Base-by-base conservation (phyloP, 1,139 yeast species). In the Geotrichum siamense region DNA sequence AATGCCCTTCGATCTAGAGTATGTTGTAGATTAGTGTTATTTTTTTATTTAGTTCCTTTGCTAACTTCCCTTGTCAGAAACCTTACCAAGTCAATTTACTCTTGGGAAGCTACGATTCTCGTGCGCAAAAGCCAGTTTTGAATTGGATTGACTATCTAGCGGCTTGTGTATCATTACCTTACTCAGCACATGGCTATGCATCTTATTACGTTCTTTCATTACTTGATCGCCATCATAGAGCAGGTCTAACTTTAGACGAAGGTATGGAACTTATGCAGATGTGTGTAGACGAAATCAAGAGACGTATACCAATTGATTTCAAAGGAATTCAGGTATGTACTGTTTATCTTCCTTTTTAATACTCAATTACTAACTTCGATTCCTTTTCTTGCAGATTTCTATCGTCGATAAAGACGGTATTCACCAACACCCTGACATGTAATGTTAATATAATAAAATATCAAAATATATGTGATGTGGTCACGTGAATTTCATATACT, bases 181-280 rank as follows among this genome's bases (percentile, higher is more conserved):
- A 93, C 60, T 96, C 94, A 10, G 95, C 96, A 2, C 96, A 87
- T 60, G 98, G 98, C 2, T 91, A 93, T 59, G 95, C 98, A 28
- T 94, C 94, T 2, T 93, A 87, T 65, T 91, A 91, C 64, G 80
- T 94, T 37, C 75, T 86, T 62, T 84, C 98, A 3, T 70, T 91
- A 52, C 73, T 93, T 56, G 99, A 91, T 68, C 87, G 82, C 56
- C 96, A 89, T 65, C 87, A 89, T 66, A 75, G 81, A 60, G 75
- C 79, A 39, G 93, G 80, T 54, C 76, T 89, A 79, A 70, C 76
- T 9, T 66, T 76, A 38, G 87, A 80, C 27, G 93, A 87, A 49
- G 99, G 97, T 1, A 61, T 91, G 52, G 71, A 78, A 43, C 73
- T 91, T 56, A 73, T 89, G 62, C 71, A 76, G 51, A 62, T 73